Evolutionary conservation across 2,329 filamentous ascomycete species (phyloP).

Genomic region (Graphiopsis chlorocephala): DNA sequence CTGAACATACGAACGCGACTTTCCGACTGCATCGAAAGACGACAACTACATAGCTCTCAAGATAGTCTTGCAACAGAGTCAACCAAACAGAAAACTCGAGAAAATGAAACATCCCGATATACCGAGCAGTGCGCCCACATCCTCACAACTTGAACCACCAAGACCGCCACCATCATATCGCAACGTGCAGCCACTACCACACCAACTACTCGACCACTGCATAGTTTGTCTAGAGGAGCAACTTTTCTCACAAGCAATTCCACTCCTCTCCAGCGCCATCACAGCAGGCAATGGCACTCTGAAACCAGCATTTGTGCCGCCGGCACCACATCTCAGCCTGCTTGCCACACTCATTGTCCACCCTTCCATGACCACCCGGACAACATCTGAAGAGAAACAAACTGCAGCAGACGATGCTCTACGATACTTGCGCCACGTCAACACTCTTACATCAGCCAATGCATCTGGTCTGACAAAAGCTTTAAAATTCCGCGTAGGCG

Average conservation of each 20-base stretch:
- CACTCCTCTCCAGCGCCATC: constrained; percentile 64
- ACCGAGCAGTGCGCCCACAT: constrained; percentile 1
- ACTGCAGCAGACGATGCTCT: constrained; percentile 66
- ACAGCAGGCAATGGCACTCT: constrained; percentile 48
- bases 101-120: background rate
- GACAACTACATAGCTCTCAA: background rate
- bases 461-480: constrained; percentile 68
- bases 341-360: constrained; percentile 81
- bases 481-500: constrained; percentile 59
- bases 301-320: constrained; percentile 61
- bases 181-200: constrained; percentile 46
- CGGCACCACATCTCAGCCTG: constrained; percentile 70
- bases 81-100: background rate
- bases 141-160: background rate
- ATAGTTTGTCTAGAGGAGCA: constrained; percentile 74
- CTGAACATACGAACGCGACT: background rate
- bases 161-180: constrained; percentile 18
- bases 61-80: background rate
- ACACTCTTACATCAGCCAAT: constrained; percentile 65
- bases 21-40: background rate
- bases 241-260: constrained; percentile 49
- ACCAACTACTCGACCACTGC: constrained; percentile 63
- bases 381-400: constrained; percentile 58
- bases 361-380: constrained; percentile 72
- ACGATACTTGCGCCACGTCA: constrained; percentile 66